Conservation (phyloP, 2,329 filamentous ascomycete genomes). For the Ophiostoma himal-ulmi region DNA sequence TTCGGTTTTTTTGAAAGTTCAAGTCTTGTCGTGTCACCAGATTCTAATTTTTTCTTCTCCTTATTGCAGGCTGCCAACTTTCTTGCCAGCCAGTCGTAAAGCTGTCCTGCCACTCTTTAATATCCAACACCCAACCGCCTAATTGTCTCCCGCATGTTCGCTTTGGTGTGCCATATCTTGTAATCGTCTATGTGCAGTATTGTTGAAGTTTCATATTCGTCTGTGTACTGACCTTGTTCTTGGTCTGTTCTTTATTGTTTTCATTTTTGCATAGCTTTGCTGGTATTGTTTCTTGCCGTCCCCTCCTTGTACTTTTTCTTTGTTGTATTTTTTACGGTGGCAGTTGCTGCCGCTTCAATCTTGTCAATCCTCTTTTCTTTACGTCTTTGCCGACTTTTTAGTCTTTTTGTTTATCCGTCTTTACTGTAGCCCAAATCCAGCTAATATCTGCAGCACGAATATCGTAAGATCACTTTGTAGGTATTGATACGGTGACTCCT, state of each 20-base stretch:
- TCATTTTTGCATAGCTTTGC: background rate
- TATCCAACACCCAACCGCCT: background rate
- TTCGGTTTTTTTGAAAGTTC: background rate
- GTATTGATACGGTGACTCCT: background rate
- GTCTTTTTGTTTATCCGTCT: background rate
- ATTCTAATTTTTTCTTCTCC: slow-evolving; percentile 11
- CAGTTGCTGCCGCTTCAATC: background rate
- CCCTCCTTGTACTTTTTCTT: background rate
- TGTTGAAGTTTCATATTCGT: background rate
- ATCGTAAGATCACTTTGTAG: background rate
- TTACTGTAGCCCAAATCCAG: background rate
- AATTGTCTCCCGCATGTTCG: background rate
- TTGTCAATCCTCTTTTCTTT: slow-evolving; percentile 10
- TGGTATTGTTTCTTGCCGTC: background rate
- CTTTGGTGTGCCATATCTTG: background rate
- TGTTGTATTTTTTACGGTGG: background rate
- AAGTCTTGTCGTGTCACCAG: background rate
- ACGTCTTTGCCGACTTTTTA: background rate
- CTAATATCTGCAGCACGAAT: background rate
- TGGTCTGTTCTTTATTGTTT: background rate
- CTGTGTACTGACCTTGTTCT: background rate
- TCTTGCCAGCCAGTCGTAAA: slow-evolving; percentile 49
- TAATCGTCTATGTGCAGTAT: background rate
- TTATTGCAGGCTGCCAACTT: slow-evolving; percentile 47
- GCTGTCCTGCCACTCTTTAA: background rate